Percentiles rank a stretch among this genome's conserved stretches.
These are phyloP conservation scores for Cicer judaicum DNA, from an alignment of 306 rosid species.

Conservation along the genomic window DNA sequence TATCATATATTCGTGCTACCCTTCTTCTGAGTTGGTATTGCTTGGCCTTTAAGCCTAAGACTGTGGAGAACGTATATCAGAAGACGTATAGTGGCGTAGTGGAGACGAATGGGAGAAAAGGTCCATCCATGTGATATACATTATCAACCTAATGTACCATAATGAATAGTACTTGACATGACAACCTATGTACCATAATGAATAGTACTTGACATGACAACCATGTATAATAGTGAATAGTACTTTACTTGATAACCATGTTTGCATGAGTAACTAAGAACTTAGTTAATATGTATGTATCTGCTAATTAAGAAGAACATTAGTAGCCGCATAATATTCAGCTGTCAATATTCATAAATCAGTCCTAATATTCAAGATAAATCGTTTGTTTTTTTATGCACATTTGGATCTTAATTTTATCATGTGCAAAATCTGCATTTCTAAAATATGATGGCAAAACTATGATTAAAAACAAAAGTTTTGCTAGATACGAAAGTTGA, in stretches of 20 bases:
- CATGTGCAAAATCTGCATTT: background rate
- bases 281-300: background rate
- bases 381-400: background rate
- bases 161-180: background rate
- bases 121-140: conserved; percentile 36
- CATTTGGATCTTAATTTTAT: background rate
- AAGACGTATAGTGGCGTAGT: conserved; percentile 39
- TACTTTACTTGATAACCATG: background rate
- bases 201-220: too few species aligned
- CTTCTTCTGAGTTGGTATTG: conserved; percentile 39
- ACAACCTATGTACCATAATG: too few species aligned
- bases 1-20: conserved; percentile 16
- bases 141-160: conserved; percentile 20
- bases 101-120: conserved; percentile 41
- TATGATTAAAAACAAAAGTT: background rate
- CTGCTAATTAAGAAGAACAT: background rate
- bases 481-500: background rate
- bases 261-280: background rate
- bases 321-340: conserved; percentile 3
- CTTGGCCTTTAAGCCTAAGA: conserved; percentile 64
- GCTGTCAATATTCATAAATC: background rate
- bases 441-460: background rate
- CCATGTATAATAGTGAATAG: background rate
- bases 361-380: background rate
- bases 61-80: conserved; percentile 33